phyloP scores from a whole-genome alignment of 257 asterid genomes.

The Jasminum sambac region DNA sequence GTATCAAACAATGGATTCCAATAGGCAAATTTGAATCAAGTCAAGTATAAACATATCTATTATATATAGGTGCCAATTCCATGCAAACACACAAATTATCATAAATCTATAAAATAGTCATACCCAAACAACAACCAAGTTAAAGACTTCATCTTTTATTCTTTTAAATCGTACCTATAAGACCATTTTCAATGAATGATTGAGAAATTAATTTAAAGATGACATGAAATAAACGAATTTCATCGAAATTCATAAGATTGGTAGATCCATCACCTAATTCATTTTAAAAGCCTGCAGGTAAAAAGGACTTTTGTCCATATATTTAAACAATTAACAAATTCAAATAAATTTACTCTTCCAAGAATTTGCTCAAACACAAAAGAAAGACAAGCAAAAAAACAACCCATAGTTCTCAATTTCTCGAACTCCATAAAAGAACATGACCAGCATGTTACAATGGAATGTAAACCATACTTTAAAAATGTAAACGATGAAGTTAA shows the following conservation, averaged over 20 bases:
- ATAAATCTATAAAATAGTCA: background rate
- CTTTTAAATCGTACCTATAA: background rate
- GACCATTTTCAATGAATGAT: constrained; percentile 14
- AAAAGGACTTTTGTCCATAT: background rate
- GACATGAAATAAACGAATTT: background rate
- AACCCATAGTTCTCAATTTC: constrained; percentile 40
- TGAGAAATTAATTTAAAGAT: constrained; percentile 10
- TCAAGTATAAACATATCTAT: too few species aligned
- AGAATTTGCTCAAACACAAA: constrained; percentile 25
- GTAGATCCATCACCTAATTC: background rate
- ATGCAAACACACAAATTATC: background rate
- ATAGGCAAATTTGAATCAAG: too few species aligned
- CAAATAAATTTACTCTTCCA: constrained; percentile 37
- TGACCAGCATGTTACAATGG: too few species aligned
- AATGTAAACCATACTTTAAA: constrained; percentile 15
- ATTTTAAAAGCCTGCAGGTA: background rate
- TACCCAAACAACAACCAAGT: background rate
- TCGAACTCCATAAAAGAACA: constrained; percentile 33
- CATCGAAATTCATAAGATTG: background rate
- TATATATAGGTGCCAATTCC: too few species aligned
- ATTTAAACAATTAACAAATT: constrained; percentile 20
- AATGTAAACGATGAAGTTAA: too few species aligned
- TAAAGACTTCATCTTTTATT: background rate
- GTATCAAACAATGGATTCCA: too few species aligned
- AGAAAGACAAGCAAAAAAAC: constrained; percentile 19